Evolutionary conservation across 2,329 filamentous ascomycete species (phyloP).

Genomic region (Penicillium occitanis): DNA sequence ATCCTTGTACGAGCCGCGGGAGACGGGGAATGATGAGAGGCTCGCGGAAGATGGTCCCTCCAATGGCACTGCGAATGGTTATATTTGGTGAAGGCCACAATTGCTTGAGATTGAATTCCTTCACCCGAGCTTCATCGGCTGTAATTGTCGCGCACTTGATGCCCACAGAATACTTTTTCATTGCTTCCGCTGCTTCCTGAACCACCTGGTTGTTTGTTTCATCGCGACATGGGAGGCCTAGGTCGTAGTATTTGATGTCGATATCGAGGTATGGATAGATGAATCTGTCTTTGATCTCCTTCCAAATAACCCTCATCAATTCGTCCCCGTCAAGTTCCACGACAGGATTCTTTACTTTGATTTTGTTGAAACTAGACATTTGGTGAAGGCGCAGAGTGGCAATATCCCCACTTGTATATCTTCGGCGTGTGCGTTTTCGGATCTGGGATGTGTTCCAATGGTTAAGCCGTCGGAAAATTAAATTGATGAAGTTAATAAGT

Average conservation of each 20-base stretch:
- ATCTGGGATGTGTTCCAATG: no score
- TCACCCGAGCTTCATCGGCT: conserved; percentile 89
- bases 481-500: no score
- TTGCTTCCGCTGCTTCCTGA: conserved; percentile 88
- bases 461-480: no score
- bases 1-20: conserved; percentile 89
- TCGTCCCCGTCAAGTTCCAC: conserved; percentile 34
- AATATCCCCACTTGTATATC: no score
- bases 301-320: conserved; percentile 99
- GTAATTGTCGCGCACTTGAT: conserved; percentile 99
- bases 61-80: conserved; percentile 69
- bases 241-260: conserved; percentile 96
- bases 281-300: conserved; percentile 94
- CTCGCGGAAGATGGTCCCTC: conserved; percentile 97
- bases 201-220: conserved; percentile 96
- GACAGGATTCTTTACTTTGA: conserved; percentile 10
- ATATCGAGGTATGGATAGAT: conserved; percentile 73
- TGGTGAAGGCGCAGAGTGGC: no score
- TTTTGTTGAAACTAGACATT: background rate
- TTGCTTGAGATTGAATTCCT: conserved; percentile 98
- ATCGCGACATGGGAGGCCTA: conserved; percentile 91
- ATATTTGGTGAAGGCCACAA: conserved; percentile 99
- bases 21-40: conserved; percentile 94
- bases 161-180: conserved; percentile 97
- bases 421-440: no score